A percentile compares a stretch with the other conserved stretches of the same genome.
These are phyloP conservation scores for Leccinum pallidistipes DNA, from an alignment of 1,284 basidiomycete species.

Conservation along the genomic window DNA sequence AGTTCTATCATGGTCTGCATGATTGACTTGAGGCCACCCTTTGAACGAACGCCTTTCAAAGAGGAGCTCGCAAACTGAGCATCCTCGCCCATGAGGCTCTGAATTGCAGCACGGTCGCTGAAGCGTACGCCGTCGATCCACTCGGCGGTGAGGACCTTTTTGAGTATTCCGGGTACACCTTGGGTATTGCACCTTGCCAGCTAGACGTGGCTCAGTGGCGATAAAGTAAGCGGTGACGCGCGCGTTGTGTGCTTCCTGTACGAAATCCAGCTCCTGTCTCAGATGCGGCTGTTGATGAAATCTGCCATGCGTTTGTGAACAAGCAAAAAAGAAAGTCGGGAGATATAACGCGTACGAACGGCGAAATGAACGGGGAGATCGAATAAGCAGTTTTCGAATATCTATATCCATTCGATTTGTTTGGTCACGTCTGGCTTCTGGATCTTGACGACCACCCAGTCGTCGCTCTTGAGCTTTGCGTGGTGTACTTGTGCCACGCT, in stretches of 20 bases:
- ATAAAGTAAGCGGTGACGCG: constrained; percentile 58
- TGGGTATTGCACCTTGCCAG: constrained; percentile 78
- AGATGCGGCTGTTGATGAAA: constrained; percentile 78
- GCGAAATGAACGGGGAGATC: constrained; percentile 76
- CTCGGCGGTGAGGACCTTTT: constrained; percentile 82
- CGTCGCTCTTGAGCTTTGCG: constrained; percentile 61
- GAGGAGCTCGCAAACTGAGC: neutral
- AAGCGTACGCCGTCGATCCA: constrained; percentile 84
- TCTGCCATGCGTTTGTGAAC: constrained; percentile 39
- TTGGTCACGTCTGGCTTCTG: constrained; percentile 85
- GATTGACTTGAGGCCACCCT: constrained; percentile 62
- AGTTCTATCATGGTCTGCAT: constrained; percentile 84
- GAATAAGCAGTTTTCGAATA: constrained; percentile 73
- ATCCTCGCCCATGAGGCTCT: constrained; percentile 57
- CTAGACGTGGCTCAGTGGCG: constrained; percentile 62
- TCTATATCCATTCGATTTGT: constrained; percentile 86
- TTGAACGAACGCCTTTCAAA: constrained; percentile 39
- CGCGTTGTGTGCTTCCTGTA: constrained; percentile 72
- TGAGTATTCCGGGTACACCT: constrained; percentile 74
- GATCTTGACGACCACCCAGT: constrained; percentile 88
- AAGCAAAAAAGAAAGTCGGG: neutral
- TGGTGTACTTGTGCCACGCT: constrained; percentile 89
- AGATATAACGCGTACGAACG: constrained; percentile 49
- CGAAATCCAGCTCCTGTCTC: constrained; percentile 79
- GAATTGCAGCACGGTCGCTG: constrained; percentile 63